Conservation (phyloP, 2,329 filamentous ascomycete species). For the Sarocladium oryzae region DNA sequence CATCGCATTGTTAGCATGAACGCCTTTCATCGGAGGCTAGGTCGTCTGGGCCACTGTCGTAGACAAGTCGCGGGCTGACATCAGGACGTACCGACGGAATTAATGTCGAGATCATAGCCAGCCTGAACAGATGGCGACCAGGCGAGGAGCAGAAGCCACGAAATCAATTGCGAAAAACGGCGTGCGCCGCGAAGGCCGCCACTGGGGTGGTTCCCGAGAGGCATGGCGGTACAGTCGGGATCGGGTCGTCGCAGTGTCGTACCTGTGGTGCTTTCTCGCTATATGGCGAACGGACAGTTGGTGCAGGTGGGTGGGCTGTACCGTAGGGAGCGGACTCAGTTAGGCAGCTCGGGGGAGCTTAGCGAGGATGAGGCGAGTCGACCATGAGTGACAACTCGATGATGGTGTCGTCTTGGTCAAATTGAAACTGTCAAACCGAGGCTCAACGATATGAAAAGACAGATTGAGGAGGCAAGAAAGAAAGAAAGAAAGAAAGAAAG, state of each 20-base stretch:
- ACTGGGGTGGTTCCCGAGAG: not conserved
- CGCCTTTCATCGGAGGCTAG: not conserved
- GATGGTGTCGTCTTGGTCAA: not conserved
- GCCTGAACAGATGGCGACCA: not conserved
- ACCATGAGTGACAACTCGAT: not conserved
- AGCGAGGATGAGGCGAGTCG: conserved; percentile 1
- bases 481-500: not conserved
- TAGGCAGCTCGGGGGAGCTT: conserved; percentile 4
- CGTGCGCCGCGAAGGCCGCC: not conserved
- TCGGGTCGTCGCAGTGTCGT: not conserved
- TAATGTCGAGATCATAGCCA: not conserved
- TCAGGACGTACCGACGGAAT: not conserved
- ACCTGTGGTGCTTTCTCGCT: not conserved
- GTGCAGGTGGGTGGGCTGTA: not conserved
- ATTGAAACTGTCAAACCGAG: not conserved
- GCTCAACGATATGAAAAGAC: not conserved
- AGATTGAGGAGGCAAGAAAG: not conserved
- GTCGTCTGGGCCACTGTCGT: not conserved
- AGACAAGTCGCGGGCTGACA: not conserved
- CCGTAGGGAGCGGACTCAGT: not conserved
- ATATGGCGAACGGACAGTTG: not conserved
- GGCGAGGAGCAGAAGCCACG: not conserved
- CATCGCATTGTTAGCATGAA: not conserved
- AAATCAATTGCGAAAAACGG: not conserved
- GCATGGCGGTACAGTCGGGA: not conserved